These are phyloP conservation scores for Rhodotorula sp. DNA, from an alignment of 1,284 basidiomycete species.

Conservation along the genomic window DNA sequence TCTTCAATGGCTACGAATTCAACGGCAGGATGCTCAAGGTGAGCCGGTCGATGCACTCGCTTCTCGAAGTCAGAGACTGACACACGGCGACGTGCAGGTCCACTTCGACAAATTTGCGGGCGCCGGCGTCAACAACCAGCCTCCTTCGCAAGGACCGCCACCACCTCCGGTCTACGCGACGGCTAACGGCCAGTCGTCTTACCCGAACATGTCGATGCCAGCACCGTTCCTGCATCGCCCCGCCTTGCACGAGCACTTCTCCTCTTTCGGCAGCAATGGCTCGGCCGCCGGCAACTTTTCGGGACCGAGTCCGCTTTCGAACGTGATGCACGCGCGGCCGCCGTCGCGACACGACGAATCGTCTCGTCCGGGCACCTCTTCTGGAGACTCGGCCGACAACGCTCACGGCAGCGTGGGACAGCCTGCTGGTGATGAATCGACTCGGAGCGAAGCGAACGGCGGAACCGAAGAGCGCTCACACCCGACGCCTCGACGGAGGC, in stretches of 20 bases:
- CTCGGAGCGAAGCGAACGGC: no score
- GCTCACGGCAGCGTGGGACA: no score
- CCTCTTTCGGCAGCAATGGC: background rate
- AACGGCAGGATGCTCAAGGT: constrained; percentile 76
- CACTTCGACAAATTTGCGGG: constrained; percentile 69
- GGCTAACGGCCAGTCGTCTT: background rate
- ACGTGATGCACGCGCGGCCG: background rate
- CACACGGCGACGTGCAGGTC: constrained; percentile 46
- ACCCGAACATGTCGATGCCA: background rate
- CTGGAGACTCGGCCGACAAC: no score
- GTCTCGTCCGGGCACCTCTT: no score
- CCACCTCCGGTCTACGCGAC: background rate
- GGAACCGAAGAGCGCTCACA: background rate
- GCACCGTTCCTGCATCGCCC: constrained; percentile 9
- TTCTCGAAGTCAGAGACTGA: background rate
- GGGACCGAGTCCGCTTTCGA: constrained; percentile 11
- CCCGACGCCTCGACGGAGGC: background rate
- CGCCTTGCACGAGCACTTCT: background rate
- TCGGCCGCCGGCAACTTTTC: background rate
- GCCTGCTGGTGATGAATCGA: no score
- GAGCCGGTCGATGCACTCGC: background rate
- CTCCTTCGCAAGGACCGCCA: background rate
- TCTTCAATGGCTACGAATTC: constrained; percentile 59
- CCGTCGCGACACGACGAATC: background rate
- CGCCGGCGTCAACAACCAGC: constrained; percentile 10